Base-by-base conservation (phyloP, 2,329 filamentous ascomycete species). In the Aspergillus pseudoglaucus region DNA sequence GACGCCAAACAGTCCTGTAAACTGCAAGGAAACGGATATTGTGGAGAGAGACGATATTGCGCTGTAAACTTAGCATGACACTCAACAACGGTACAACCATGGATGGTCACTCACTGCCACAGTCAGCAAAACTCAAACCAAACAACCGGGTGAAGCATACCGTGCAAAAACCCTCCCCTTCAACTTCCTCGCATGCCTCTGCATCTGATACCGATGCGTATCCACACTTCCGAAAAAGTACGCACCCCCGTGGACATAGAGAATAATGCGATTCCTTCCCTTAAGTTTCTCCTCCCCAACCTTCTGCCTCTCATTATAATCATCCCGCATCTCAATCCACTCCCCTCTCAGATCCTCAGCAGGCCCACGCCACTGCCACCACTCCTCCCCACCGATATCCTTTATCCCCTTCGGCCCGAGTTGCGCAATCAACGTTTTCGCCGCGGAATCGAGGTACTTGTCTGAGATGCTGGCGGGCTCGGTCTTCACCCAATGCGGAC, bases 181-280 rank as follows among this genome's bases (percentile, higher is more conserved):
- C 51, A 98, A 77, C 71, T 97, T 97, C 46, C 93, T 80, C 23
- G 93, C 93, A 76, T 97, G 90, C 43, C 91, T 80, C 69, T 98
- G 93, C 77, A 98, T 83, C 75, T 97, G 91, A 70, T 97, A 97
- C n/a, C 93, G 84, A 73, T 97, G 93, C 67, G 95, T 90, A 63
- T 96, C 90, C 33, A 96, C 85, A 58, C 89, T 94, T 12, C 93
- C 91, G 65, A 98, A 97, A 70, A 85, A 98, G 70, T 95, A 97
- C 17, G 87, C 91, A 6, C 91, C 91, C 12, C 93, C 93, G 62
- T 97, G 93, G 18, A 97, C 77, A 68, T 97, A 97, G 20, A 98
- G 74, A 81, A 97, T 95, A 49, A 95, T 83, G 45, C 90, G 82
- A 56, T 83, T 83, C 15, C 80, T 79, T 18, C 78, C 58, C 8